Base-by-base conservation (phyloP, 2,329 filamentous ascomycete species). In the Hypoxylon sp. region DNA sequence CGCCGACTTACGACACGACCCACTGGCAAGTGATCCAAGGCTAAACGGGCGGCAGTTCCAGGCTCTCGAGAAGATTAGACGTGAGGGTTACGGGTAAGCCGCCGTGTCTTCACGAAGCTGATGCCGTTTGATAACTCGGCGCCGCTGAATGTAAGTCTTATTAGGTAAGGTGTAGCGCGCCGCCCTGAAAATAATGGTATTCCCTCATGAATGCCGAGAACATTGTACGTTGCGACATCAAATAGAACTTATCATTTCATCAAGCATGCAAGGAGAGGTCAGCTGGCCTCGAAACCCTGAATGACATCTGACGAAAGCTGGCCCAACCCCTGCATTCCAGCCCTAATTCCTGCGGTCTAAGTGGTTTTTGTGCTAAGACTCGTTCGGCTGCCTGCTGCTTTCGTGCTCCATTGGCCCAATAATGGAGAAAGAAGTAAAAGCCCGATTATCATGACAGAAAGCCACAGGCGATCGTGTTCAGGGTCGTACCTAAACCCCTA, bases 231-330 rank as follows among this genome's bases (percentile, higher is more conserved):
- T 62, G 55, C 58, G 32, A 61, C 38, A 20, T 63, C 33, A 30
- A 58, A 26, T 30, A 55, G 30, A 68, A 61, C 44, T 38, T 67
- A 61, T 64, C 46, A 66, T 62, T 61, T 61, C 59, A 61, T 61
- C 42, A 61, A 54, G 36, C 50, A 71, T 71, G 70, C 69, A 71
- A 70, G 67, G 67, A 67, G 60, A 62, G 63, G 65, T 72, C 70
- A 68, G 58, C 70, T 73, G 72, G 69, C 64, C 69, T 62, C 55
- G 64, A 66, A 68, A 67, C 65, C 65, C 68, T 68, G 65, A 60
- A 64, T 48, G 59, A 70, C 45, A 62, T 68, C 62, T 70, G 62
- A 61, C 58, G 63, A 61, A 54, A 68, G 62, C 60, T 68, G 59
- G 51, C 32, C 46, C 7, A 60, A 59, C 61, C 65, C 70, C 68